These are phyloP conservation scores for Eryngium alpinum DNA, from an alignment of 140 eudicot genomes.

Conservation along the genomic window DNA sequence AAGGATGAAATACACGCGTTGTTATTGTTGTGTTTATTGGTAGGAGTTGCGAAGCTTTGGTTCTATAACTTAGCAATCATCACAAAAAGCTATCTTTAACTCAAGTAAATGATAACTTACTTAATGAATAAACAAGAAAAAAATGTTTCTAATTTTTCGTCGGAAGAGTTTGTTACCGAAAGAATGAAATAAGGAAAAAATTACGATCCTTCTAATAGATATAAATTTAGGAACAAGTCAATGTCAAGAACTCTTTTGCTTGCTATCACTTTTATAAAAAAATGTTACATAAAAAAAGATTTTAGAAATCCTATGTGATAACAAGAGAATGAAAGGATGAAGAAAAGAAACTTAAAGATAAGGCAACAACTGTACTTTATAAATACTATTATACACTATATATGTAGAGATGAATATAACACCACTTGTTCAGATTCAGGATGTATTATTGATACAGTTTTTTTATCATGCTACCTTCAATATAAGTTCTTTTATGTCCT, in stretches of 20 bases:
- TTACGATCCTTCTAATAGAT: background rate
- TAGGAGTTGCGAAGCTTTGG: slow-evolving; percentile 6
- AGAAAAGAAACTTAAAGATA: background rate
- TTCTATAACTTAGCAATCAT: slow-evolving; percentile 9
- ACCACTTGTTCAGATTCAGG: background rate
- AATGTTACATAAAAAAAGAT: background rate
- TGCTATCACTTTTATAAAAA: background rate
- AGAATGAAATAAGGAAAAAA: background rate
- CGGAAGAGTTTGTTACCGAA: background rate
- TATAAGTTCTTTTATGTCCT: background rate
- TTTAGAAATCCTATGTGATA: background rate
- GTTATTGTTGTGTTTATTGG: slow-evolving; percentile 6
- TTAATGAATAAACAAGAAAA: slow-evolving; percentile 1
- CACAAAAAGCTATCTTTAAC: background rate
- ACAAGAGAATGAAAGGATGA: background rate
- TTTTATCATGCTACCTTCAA: background rate
- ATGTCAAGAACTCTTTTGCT: background rate
- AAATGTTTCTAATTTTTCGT: background rate
- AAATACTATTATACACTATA: background rate
- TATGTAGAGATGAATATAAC: background rate
- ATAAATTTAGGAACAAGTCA: background rate
- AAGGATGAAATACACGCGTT: slow-evolving; percentile 16
- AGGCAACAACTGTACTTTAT: background rate
- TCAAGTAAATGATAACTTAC: background rate
- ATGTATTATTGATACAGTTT: background rate